Percentiles rank a stretch among this genome's conserved stretches.
Conservation (phyloP, 208 protist genomes). For the Leishmania tropica region DNA sequence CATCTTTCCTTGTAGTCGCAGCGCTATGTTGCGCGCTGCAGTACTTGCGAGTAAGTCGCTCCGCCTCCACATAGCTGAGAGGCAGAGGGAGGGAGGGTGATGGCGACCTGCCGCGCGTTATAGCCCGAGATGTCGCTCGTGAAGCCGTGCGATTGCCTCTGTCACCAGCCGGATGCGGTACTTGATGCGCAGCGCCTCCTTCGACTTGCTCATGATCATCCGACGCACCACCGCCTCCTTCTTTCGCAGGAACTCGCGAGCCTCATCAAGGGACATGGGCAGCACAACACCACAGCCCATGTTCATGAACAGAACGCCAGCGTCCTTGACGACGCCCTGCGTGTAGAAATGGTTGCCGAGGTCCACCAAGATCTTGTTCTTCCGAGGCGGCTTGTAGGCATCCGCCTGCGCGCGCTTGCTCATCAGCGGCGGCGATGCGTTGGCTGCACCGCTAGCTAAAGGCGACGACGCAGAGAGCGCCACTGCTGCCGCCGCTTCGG, state of each 20-base stretch:
- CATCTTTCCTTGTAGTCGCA: no score
- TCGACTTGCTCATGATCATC: conserved; percentile 33
- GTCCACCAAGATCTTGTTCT: conserved; percentile 77
- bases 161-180: conserved; percentile 85
- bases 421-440: conserved; percentile 1
- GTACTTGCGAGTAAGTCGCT: not conserved
- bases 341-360: conserved; percentile 82
- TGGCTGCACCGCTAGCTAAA: not conserved
- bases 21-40: no score
- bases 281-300: conserved; percentile 84
- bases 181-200: conserved; percentile 68
- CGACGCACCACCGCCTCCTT: conserved; percentile 58
- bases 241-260: conserved; percentile 52
- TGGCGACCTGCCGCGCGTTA: not conserved
- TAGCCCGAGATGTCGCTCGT: conserved; percentile 37
- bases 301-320: conserved; percentile 60
- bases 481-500: conserved; percentile 4
- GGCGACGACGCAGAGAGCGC: not conserved
- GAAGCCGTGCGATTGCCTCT: conserved; percentile 65
- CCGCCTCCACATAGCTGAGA: not conserved
- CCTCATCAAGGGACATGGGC: conserved; percentile 62
- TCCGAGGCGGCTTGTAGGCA: conserved; percentile 24
- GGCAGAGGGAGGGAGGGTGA: conserved; percentile 1
- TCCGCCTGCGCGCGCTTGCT: conserved; percentile 25
- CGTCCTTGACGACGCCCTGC: conserved; percentile 48